Evolutionary conservation across 1,284 basidiomycete species (phyloP).

Genomic region (Xerocomus minutiporus): DNA sequence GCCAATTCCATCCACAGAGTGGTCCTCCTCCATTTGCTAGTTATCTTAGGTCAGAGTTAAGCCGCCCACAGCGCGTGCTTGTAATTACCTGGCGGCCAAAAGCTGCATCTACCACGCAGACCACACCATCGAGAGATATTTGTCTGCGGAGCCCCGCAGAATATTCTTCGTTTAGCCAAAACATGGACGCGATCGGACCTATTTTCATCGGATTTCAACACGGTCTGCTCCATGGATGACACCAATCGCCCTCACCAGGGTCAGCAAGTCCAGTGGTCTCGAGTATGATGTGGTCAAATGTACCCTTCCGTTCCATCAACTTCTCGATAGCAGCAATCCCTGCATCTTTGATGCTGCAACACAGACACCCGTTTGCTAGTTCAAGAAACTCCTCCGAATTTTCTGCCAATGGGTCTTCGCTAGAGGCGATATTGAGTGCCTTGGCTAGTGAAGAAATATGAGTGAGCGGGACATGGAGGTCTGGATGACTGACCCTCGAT

Average conservation of each 20-base stretch:
- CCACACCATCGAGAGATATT: conserved; percentile 81
- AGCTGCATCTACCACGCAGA: conserved; percentile 86
- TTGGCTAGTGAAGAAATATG: conserved; percentile 45
- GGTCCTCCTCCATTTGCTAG: conserved; percentile 82
- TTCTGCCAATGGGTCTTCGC: conserved; percentile 56
- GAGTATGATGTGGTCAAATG: conserved; percentile 88
- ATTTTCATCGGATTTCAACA: conserved; percentile 1
- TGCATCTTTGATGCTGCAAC: conserved; percentile 90
- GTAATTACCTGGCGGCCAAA: conserved; percentile 70
- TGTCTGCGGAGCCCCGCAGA: conserved; percentile 64
- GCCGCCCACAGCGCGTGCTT: neutral
- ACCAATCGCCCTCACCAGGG: conserved; percentile 52
- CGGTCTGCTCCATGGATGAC: neutral
- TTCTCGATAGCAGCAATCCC: conserved; percentile 90
- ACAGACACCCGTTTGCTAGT: conserved; percentile 89
- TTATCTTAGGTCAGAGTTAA: conserved; percentile 8
- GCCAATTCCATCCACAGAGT: conserved; percentile 60
- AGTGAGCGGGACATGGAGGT: conserved; percentile 28
- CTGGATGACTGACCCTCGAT: conserved; percentile 50
- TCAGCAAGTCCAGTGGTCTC: conserved; percentile 94
- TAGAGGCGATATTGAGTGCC: conserved; percentile 72
- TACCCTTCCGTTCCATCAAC: conserved; percentile 75
- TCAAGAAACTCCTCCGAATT: conserved; percentile 79
- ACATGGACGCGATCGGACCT: conserved; percentile 80
- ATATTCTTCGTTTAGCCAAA: conserved; percentile 92